phyloP scores from a whole-genome alignment of 768 basidiomycete species.

The Cystobasidiopsis lactophilus region DNA sequence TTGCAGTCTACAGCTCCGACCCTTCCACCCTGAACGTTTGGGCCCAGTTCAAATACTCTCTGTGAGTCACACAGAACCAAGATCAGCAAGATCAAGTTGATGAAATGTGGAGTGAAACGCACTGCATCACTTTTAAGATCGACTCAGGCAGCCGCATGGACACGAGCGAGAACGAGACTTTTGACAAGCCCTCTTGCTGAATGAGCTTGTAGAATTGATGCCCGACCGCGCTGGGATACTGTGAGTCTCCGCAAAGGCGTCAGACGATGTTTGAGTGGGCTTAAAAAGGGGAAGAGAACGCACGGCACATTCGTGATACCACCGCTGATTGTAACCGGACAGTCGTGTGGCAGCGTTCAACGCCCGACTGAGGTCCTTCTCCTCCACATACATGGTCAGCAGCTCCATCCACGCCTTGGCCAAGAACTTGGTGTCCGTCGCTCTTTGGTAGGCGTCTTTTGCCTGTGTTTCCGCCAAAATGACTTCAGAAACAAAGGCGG shows the following conservation, averaged over 20 bases:
- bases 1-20: background rate
- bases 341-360: slow-evolving; percentile 82
- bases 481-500: background rate
- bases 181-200: slow-evolving; percentile 74
- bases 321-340: slow-evolving; percentile 63
- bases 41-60: background rate
- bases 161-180: slow-evolving; percentile 75
- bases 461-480: slow-evolving; percentile 5
- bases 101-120: background rate
- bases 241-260: slow-evolving; percentile 14
- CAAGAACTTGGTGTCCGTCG: slow-evolving; percentile 69
- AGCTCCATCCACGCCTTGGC: slow-evolving; percentile 82
- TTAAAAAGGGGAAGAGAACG: slow-evolving; percentile 22
- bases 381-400: slow-evolving; percentile 89
- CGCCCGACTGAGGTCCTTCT: slow-evolving; percentile 73
- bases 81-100: background rate
- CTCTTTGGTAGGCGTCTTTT: slow-evolving; percentile 90
- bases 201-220: slow-evolving; percentile 82
- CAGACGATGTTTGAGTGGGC: background rate
- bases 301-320: slow-evolving; percentile 73
- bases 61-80: background rate
- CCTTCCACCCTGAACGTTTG: background rate
- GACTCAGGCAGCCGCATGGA: slow-evolving; percentile 31
- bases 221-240: slow-evolving; percentile 82
- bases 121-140: slow-evolving; percentile 3